Percentiles rank a stretch among this genome's conserved stretches.
phyloP scores from a whole-genome alignment of 2,329 filamentous ascomycete species.

The Diaporthe velutina region DNA sequence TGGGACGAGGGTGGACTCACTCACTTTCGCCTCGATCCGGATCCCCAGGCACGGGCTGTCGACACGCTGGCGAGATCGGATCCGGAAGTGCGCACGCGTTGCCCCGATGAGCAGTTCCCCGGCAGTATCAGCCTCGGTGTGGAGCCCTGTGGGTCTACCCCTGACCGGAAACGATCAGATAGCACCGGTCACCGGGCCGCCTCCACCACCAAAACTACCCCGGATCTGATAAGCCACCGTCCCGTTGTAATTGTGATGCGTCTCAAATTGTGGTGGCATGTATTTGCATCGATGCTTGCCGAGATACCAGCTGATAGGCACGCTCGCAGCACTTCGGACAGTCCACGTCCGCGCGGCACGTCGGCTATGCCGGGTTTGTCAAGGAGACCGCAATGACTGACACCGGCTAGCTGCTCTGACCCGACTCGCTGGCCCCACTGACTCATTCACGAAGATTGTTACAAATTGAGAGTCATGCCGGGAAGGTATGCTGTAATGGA shows the following conservation, averaged over 20 bases:
- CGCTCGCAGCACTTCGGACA: background rate
- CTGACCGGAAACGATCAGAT: slow-evolving; percentile 31
- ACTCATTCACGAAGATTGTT: slow-evolving; percentile 24
- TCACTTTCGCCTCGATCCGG: slow-evolving; percentile 21
- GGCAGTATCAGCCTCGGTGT: slow-evolving; percentile 27
- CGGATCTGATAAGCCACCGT: slow-evolving; percentile 35
- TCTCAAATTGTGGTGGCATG: background rate
- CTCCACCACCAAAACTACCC: slow-evolving; percentile 10
- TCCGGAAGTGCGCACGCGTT: slow-evolving; percentile 5
- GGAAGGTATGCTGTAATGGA: slow-evolving; percentile 16
- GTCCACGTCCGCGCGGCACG: background rate
- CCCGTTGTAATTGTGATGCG: background rate
- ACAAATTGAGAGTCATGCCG: slow-evolving; percentile 12
- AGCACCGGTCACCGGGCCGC: slow-evolving; percentile 30
- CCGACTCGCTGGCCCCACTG: slow-evolving; percentile 13
- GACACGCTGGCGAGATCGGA: slow-evolving; percentile 28
- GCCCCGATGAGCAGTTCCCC: slow-evolving; percentile 17
- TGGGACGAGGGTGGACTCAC: slow-evolving; percentile 38
- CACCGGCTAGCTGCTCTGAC: background rate
- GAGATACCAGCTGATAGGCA: slow-evolving; percentile 20
- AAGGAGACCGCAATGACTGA: background rate
- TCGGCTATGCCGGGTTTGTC: background rate
- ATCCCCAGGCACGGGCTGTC: slow-evolving; percentile 15
- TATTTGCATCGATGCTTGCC: background rate
- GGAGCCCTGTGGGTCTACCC: slow-evolving; percentile 25